Percentiles rank a stretch among this genome's conserved stretches.
phyloP scores from a whole-genome alignment of 768 basidiomycete genomes.

The Leccinellum albellum region DNA sequence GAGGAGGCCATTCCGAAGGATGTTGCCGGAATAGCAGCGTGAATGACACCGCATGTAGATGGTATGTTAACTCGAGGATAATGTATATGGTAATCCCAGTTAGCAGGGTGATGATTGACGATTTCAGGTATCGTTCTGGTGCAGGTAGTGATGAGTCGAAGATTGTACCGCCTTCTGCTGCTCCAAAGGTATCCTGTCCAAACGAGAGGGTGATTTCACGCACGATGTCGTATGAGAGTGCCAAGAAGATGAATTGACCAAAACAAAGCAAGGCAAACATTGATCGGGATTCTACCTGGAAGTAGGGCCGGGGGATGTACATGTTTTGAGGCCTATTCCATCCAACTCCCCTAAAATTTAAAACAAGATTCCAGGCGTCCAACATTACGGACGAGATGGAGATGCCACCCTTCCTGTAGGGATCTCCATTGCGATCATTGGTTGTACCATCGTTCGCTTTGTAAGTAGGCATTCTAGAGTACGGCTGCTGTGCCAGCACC shows the following conservation, averaged over 20 bases:
- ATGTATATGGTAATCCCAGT: not conserved
- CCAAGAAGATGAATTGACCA: too few relatives aligned
- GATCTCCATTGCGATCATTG: not conserved
- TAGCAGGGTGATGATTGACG: not conserved
- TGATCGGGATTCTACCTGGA: too few relatives aligned
- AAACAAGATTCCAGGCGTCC: constrained; percentile 24
- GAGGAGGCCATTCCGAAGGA: too few relatives aligned
- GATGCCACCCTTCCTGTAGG: not conserved
- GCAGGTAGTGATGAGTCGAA: not conserved
- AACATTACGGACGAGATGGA: constrained; percentile 16
- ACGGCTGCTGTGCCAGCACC: constrained; percentile 14
- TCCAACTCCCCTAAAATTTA: too few relatives aligned
- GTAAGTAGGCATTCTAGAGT: constrained; percentile 9
- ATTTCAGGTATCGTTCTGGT: not conserved
- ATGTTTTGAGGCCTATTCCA: too few relatives aligned
- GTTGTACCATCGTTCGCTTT: not conserved
- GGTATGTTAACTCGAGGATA: not conserved
- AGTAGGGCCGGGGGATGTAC: too few relatives aligned
- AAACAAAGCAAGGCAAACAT: too few relatives aligned
- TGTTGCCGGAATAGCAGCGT: too few relatives aligned
- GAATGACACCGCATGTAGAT: too few relatives aligned
- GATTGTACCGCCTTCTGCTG: not conserved
- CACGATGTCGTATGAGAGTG: too few relatives aligned
- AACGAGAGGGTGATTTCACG: not conserved
- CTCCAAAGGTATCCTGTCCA: not conserved